These are phyloP conservation scores for Fusarium guadeloupense DNA, from an alignment of 2,329 filamentous ascomycete species.

Conservation along the genomic window DNA sequence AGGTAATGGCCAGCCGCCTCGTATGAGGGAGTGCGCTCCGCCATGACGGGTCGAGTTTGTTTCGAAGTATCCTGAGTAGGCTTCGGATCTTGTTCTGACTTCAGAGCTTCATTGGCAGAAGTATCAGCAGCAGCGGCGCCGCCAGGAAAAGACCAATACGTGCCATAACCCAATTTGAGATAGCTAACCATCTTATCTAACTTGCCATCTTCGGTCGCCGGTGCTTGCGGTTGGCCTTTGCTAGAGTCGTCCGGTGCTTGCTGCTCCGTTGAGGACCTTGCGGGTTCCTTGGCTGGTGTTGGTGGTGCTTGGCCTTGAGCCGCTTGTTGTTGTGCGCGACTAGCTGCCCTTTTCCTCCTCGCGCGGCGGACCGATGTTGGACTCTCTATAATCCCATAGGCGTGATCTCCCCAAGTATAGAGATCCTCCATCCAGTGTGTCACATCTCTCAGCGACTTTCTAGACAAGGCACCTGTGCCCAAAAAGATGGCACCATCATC, in stretches of 20 bases:
- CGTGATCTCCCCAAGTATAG: conserved; percentile 82
- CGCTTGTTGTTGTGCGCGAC: conserved; percentile 20
- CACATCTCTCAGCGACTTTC: conserved; percentile 75
- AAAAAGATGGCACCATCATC: conserved; percentile 89
- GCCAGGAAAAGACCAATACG: conserved; percentile 66
- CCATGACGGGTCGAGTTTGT: conserved; percentile 11
- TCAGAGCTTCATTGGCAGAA: conserved; percentile 22
- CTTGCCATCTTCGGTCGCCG: conserved; percentile 47
- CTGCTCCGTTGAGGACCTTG: neutral
- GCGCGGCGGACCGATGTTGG: conserved; percentile 71
- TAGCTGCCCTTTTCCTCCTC: conserved; percentile 49
- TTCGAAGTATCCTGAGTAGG: conserved; percentile 15
- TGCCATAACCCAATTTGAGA: conserved; percentile 73
- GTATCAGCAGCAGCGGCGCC: conserved; percentile 24
- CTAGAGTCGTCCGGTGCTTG: neutral
- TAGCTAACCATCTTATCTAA: conserved; percentile 69
- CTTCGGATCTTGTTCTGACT: conserved; percentile 23
- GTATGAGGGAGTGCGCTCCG: conserved; percentile 36
- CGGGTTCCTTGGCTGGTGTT: neutral
- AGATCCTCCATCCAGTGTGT: conserved; percentile 90
- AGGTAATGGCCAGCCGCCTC: conserved; percentile 63
- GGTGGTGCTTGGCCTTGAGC: neutral
- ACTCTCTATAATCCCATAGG: conserved; percentile 86
- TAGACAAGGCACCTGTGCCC: conserved; percentile 77
- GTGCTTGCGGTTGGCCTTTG: conserved; percentile 30